Evolutionary conservation across 2,329 filamentous ascomycete species (phyloP).

Genomic region (Ambrosiella beaveri): DNA sequence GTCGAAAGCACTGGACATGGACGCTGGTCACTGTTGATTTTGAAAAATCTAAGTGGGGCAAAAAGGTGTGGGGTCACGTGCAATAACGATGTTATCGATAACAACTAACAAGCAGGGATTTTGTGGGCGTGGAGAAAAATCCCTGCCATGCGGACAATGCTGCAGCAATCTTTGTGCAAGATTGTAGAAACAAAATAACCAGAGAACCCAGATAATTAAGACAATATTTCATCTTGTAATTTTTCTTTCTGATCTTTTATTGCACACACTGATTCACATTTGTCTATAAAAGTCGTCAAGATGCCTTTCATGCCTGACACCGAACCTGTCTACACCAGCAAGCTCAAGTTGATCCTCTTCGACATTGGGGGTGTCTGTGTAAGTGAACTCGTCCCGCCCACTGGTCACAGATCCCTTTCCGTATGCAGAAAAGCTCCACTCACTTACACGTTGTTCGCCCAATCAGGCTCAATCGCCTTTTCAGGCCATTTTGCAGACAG

Average conservation of each 20-base stretch:
- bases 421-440: background rate
- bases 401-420: conserved; percentile 1
- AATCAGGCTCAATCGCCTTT: conserved; percentile 73
- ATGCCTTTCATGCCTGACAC: background rate
- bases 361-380: conserved; percentile 96
- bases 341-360: conserved; percentile 65
- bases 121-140: background rate
- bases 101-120: background rate
- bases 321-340: background rate
- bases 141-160: background rate
- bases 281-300: background rate
- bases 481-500: conserved; percentile 84
- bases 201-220: too few relatives aligned
- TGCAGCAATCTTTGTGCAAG: too few relatives aligned
- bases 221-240: too few relatives aligned
- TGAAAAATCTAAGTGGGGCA: background rate
- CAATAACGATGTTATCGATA: background rate
- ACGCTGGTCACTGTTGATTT: conserved; percentile 17
- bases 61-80: conserved; percentile 7
- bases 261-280: too few relatives aligned
- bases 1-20: conserved; percentile 6
- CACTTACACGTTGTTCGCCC: background rate
- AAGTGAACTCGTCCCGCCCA: conserved; percentile 28
- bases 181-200: too few relatives aligned
- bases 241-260: too few relatives aligned